Conservation (phyloP, 1,284 basidiomycete genomes). For the Tremellales sp. region DNA sequence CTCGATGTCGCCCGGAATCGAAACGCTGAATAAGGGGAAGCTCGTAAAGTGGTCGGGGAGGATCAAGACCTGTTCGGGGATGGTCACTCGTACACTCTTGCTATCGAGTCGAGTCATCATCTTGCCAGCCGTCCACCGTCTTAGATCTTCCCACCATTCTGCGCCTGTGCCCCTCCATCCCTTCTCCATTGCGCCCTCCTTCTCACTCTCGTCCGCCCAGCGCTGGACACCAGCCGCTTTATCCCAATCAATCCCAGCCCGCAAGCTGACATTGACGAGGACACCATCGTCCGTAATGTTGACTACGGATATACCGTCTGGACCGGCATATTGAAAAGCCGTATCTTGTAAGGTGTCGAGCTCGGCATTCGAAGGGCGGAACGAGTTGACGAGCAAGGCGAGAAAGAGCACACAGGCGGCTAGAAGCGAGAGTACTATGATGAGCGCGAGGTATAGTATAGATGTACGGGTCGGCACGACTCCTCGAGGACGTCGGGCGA, state of each 20-base stretch:
- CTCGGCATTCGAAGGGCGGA: conserved; percentile 31
- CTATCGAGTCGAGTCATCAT: conserved; percentile 13
- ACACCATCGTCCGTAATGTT: conserved; percentile 41
- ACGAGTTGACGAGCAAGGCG: conserved; percentile 29
- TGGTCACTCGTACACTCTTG: conserved; percentile 16
- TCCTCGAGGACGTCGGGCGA: no score
- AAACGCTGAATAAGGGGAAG: conserved; percentile 25
- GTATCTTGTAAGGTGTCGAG: conserved; percentile 21
- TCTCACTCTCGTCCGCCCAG: conserved; percentile 2
- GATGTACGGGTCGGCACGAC: no score
- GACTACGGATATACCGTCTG: conserved; percentile 33
- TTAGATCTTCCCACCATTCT: conserved; percentile 41
- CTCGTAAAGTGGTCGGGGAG: conserved; percentile 12
- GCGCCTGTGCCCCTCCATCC: conserved; percentile 28
- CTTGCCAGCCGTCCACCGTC: conserved; percentile 23
- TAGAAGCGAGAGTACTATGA: conserved; percentile 24
- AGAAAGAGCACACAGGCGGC: conserved; percentile 26
- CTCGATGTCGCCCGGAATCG: conserved; percentile 15
- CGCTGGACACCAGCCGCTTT: conserved; percentile 17
- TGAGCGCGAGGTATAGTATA: conserved; percentile 17
- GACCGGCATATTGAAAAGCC: conserved; percentile 26
- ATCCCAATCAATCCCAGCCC: conserved; percentile 42
- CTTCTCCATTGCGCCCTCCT: conserved; percentile 5
- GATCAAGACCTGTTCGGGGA: conserved; percentile 17
- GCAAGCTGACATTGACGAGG: conserved; percentile 33